Evolutionary conservation across 768 basidiomycete genomes (phyloP), one percentile per base, ranked within the genome.

Genomic region (Tylopilus balloui): DNA sequence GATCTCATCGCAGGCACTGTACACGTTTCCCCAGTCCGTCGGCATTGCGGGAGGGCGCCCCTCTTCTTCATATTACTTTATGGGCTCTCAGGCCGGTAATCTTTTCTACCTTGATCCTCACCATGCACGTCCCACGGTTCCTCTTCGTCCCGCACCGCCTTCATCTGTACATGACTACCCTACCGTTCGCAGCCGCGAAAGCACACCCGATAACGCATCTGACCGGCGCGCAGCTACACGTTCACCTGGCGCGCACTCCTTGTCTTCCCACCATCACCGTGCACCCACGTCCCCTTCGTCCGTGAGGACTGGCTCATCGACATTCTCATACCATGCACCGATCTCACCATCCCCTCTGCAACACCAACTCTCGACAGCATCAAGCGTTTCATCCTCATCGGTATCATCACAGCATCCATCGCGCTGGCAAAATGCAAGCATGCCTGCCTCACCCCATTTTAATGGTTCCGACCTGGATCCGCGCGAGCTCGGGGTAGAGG

Each of bases 41-140:
- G 96, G 95, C 34, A 98, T 99, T 46, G 93, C 95, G 0, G 95
- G 96, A 32, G 95, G 95, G 3, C 79, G 96, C 19, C 96, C 95
- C 0, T 89, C 89, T n/a, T 93, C 91, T 0, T 96, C 93, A 0
- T 98, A 96, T 67, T 99, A 98, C 68, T 99, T 99, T 62, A 89
- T 99, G 41, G 95, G 92, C 14, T 78, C 85, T 0, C 95, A 99
- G 64, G 86, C 84, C 3, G 88, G 93, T 54, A 87, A 83, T 42
- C 76, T 98, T 7, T 85, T 92, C 62, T 88, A 91, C 61, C 79
- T 89, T 29, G 84, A 89, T 68, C 86, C 87, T 2, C 84, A 88
- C 61, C 81, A 93, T 58, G 75, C 90, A 0, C 80, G 92, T 8
- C 78, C 88, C 0, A 77, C 91, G 0, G 71, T 95, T 3, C 84